Evolutionary conservation across 768 basidiomycete species (phyloP).

Genomic region (Xerocomellus dryophilus): DNA sequence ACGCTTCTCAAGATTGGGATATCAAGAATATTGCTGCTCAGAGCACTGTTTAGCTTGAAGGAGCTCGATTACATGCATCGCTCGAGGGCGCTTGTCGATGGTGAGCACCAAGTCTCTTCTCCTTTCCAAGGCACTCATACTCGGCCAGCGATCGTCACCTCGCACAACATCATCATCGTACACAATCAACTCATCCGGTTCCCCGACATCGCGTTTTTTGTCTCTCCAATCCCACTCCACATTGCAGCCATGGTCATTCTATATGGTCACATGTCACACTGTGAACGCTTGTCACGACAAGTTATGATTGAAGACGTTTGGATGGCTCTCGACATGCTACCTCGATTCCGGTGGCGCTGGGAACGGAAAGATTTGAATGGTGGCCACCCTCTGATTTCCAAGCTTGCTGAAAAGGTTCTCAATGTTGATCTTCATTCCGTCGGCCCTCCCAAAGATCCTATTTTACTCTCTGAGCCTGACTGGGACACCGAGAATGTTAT

Average conservation of each 20-base stretch:
- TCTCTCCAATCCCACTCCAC: slow-evolving; percentile 84
- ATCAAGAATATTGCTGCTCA: slow-evolving; percentile 69
- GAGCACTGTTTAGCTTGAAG: slow-evolving; percentile 76
- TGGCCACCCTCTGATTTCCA: slow-evolving; percentile 80
- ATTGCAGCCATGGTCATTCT: slow-evolving; percentile 91
- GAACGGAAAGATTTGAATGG: slow-evolving; percentile 79
- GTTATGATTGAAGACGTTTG: slow-evolving; percentile 79
- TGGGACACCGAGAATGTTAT: slow-evolving; percentile 43
- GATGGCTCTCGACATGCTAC: slow-evolving; percentile 85
- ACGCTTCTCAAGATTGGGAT: slow-evolving; percentile 84
- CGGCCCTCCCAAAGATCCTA: slow-evolving; percentile 36
- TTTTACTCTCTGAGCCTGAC: slow-evolving; percentile 42
- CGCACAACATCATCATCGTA: slow-evolving; percentile 83
- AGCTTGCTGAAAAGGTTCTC: slow-evolving; percentile 78
- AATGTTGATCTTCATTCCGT: slow-evolving; percentile 66
- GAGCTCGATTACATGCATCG: slow-evolving; percentile 64
- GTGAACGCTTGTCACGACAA: slow-evolving; percentile 59
- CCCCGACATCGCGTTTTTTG: slow-evolving; percentile 86
- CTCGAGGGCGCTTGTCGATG: slow-evolving; percentile 73
- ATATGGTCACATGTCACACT: slow-evolving; percentile 80
- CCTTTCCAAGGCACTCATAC: slow-evolving; percentile 6
- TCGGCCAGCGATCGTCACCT: slow-evolving; percentile 68
- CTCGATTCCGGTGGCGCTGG: slow-evolving; percentile 90
- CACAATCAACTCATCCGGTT: slow-evolving; percentile 81
- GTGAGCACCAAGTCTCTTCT: slow-evolving; percentile 38